Evolutionary conservation across 805 yeast genomes (phyloP).

Genomic region (Sugiyamaella boreocaroliniensis): DNA sequence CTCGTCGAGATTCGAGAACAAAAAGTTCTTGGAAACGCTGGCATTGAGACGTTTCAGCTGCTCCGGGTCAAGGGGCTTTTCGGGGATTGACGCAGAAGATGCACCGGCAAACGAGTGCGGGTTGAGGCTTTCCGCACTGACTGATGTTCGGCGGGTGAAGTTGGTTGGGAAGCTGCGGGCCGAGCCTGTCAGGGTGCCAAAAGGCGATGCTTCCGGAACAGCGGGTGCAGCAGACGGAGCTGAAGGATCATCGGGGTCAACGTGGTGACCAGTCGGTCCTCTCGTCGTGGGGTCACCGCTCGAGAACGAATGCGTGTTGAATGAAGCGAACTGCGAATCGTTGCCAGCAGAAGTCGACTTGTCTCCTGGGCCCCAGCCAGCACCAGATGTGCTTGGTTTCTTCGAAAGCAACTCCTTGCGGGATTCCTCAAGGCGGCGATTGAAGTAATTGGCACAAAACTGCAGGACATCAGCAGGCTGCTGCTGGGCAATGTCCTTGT

Average conservation of each 20-base stretch:
- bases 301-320: conserved; percentile 11
- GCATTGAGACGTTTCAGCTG: conserved; percentile 64
- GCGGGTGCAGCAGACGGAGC: not conserved
- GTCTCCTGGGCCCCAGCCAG: conserved; percentile 1
- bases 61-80: conserved; percentile 29
- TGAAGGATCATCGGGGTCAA: not conserved
- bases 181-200: not conserved
- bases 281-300: conserved; percentile 6
- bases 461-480: conserved; percentile 67
- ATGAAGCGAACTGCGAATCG: conserved; percentile 3
- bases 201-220: not conserved
- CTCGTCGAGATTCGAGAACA: conserved; percentile 76
- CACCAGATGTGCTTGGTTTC: not conserved
- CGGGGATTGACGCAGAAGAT: conserved; percentile 11
- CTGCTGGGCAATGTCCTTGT: conserved; percentile 45
- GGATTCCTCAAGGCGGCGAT: conserved; percentile 44
- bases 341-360: not conserved
- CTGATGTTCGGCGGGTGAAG: conserved; percentile 73
- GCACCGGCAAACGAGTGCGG: conserved; percentile 16
- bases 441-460: conserved; percentile 70
- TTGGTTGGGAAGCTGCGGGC: conserved; percentile 2
- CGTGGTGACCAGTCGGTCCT: not conserved
- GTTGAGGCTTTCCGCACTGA: conserved; percentile 58
- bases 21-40: conserved; percentile 71
- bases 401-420: conserved; percentile 4